Evolutionary conservation across 2,329 filamentous ascomycete species (phyloP).

Genomic region (Calonectria honghensis): DNA sequence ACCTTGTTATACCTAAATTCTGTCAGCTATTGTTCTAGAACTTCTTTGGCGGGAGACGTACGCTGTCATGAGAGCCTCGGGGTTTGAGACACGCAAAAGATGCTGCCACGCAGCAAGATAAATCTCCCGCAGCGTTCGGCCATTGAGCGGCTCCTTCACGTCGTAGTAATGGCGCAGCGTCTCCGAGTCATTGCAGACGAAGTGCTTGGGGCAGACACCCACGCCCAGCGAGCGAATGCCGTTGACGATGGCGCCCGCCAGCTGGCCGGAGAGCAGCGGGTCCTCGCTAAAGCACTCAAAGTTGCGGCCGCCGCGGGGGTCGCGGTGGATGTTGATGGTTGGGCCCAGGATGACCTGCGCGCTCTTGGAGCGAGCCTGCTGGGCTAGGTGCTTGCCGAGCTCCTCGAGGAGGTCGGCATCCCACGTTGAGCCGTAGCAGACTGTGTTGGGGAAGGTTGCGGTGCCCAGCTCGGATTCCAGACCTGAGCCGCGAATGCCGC

Average conservation of each 20-base stretch:
- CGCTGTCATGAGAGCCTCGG: conserved; percentile 46
- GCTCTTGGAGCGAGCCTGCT: conserved; percentile 39
- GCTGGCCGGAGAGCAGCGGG: conserved; percentile 39
- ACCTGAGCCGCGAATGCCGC: conserved; percentile 17
- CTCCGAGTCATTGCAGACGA: conserved; percentile 46
- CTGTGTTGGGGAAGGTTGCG: conserved; percentile 4
- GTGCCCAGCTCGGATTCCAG: not conserved
- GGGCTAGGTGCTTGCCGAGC: conserved; percentile 31
- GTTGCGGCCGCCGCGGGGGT: conserved; percentile 43
- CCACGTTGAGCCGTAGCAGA: conserved; percentile 33
- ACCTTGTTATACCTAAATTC: conserved; percentile 47
- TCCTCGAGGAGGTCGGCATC: conserved; percentile 34
- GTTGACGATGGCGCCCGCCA: conserved; percentile 43
- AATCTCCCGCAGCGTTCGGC: conserved; percentile 39
- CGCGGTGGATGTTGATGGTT: conserved; percentile 44
- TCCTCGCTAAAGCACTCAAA: conserved; percentile 49
- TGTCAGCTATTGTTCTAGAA: not conserved
- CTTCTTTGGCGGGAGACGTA: not conserved
- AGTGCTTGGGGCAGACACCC: conserved; percentile 41
- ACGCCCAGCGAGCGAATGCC: conserved; percentile 38
- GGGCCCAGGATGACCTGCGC: conserved; percentile 40
- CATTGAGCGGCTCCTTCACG: conserved; percentile 28
- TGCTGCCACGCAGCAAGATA: conserved; percentile 47
- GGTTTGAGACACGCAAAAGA: conserved; percentile 36
- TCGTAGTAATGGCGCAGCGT: conserved; percentile 38